Base-by-base conservation (phyloP, 2,329 filamentous ascomycete genomes). In the Intubia oerlemansii region DNA sequence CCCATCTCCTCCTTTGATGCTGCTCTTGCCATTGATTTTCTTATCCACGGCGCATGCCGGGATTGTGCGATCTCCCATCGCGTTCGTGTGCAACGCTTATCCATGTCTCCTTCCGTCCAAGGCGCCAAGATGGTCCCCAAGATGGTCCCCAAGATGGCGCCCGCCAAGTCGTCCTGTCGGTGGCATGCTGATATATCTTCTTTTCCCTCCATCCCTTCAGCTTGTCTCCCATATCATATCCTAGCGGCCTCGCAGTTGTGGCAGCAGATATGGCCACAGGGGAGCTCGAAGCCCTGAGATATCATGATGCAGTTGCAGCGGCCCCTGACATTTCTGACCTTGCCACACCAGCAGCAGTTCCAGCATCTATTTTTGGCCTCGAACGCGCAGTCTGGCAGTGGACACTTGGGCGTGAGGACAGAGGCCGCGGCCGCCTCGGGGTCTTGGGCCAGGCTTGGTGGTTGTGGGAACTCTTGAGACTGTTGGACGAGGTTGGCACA, bases 301-400 rank as follows among this genome's bases (percentile, higher is more conserved):
- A 62, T 53, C 59, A 63, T 62, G 41, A 60, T 45, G 41, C 57
- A 60, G 36, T 52, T 52, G 44, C 59, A 64, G 16, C 58, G 51
- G 5, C 58, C 59, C 16, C 46, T 44, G 25, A 50, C 49, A 38
- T 65, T 64, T 49, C 54, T 54, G n/a, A 48, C 47, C 39, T 62
- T 62, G 17, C 59, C 59, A 33, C 59, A 64, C 58, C 57, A 63
- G 43, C 59, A 64, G 43, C 59, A 64, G 43, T 60, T 59, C 60
- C 60, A 65, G 36, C 43, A 51, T 18, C 59, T 49, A 32, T 57
- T 53, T 33, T 54, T 53, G 27, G 46, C 44, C 43, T 61, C 57
- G 37, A 59, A 64, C 7, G 60, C 57, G 31, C 60, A 64, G 28
- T 48, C 46, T 7, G 50, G 37, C 32, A 62, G 42, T 25, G 57